Conservation (phyloP, 352 stramenopile species). For the Phytophthora crassamura region DNA sequence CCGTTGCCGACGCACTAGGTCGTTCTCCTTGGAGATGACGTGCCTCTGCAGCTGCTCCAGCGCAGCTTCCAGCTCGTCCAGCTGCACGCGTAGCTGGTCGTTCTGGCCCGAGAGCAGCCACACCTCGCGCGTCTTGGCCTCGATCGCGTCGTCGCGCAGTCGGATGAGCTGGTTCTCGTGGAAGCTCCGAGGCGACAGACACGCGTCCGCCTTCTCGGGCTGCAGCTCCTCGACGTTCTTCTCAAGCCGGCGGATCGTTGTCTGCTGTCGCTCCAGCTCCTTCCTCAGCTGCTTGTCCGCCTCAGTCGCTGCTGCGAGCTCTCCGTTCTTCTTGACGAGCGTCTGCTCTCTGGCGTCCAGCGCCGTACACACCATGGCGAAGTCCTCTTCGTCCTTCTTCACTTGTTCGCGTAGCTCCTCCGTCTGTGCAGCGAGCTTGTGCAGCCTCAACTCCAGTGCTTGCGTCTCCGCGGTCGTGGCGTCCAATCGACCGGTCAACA, state of each 20-base stretch:
- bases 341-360: slow-evolving; percentile 60
- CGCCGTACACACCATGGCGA: slow-evolving; percentile 61
- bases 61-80: slow-evolving; percentile 71
- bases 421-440: slow-evolving; percentile 35
- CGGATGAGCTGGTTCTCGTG: slow-evolving; percentile 77
- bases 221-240: slow-evolving; percentile 53
- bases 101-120: slow-evolving; percentile 76
- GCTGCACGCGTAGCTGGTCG: slow-evolving; percentile 63
- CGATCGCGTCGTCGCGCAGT: slow-evolving; percentile 76
- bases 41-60: slow-evolving; percentile 68
- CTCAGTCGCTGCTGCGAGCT: slow-evolving; percentile 37
- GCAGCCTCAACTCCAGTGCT: slow-evolving; percentile 21
- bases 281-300: slow-evolving; percentile 49
- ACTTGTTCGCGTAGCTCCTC: slow-evolving; percentile 55
- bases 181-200: slow-evolving; percentile 76
- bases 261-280: slow-evolving; percentile 51
- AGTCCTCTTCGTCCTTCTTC: slow-evolving; percentile 72
- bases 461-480: slow-evolving; percentile 25
- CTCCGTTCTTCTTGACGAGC: slow-evolving; percentile 43
- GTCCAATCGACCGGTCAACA: slow-evolving; percentile 13
- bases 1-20: slow-evolving; percentile 55
- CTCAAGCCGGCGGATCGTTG: slow-evolving; percentile 49
- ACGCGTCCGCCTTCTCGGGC: slow-evolving; percentile 58
- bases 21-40: slow-evolving; percentile 67
- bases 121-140: slow-evolving; percentile 73